Conservation (phyloP, 1,284 basidiomycete species). For the Hemileia vastatrix region DNA sequence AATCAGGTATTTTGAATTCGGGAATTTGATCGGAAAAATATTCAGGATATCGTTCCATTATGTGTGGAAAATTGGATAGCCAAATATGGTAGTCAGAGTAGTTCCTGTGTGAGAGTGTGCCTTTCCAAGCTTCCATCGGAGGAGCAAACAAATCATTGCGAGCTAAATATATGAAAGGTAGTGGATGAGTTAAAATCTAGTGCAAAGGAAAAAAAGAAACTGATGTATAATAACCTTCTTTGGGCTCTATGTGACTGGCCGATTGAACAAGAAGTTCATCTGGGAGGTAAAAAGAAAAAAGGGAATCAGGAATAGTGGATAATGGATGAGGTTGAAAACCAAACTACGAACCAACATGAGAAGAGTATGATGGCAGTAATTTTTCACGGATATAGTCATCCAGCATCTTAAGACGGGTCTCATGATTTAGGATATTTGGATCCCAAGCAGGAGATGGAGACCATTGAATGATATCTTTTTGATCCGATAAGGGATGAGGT, state of each 20-base stretch:
- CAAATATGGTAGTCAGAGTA: constrained; percentile 14
- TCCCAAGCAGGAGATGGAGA: constrained; percentile 8
- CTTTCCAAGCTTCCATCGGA: constrained; percentile 8
- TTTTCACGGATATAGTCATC: too few relatives aligned
- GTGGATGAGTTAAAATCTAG: not conserved
- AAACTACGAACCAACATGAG: too few relatives aligned
- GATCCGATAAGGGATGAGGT: constrained; percentile 2
- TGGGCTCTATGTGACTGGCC: too few relatives aligned
- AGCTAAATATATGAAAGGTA: not conserved
- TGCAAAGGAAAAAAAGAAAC: not conserved
- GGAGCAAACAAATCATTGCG: constrained; percentile 20
- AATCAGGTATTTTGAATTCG: constrained; percentile 14
- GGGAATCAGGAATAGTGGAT: too few relatives aligned
- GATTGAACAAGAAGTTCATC: too few relatives aligned
- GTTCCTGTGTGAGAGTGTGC: constrained; percentile 8
- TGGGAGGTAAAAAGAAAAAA: too few relatives aligned
- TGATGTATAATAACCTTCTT: too few relatives aligned
- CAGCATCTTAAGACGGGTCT: constrained; percentile 6
- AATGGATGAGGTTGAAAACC: too few relatives aligned
- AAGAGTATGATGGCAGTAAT: too few relatives aligned
- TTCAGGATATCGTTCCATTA: constrained; percentile 4
- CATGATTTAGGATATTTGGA: constrained; percentile 7
- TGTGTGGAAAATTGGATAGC: constrained; percentile 7
- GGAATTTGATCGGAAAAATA: constrained; percentile 3
- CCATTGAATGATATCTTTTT: constrained; percentile 20